phyloP scores from a whole-genome alignment of 75 land plant species.

The Ceratopteris richardii region DNA sequence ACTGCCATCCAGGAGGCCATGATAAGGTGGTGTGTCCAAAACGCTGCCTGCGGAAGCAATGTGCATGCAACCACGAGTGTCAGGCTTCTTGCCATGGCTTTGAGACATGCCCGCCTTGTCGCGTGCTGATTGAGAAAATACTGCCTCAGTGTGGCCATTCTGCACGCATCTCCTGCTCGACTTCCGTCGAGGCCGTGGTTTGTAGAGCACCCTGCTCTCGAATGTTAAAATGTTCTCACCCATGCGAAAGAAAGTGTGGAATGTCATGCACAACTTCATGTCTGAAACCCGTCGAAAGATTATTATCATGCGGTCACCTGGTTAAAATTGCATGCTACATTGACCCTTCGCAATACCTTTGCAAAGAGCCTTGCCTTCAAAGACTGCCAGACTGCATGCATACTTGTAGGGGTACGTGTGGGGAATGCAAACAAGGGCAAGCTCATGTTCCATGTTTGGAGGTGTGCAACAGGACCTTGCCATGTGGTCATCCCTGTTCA shows the following conservation, averaged over 20 bases:
- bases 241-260: constrained; percentile 8
- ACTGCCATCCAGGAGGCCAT: constrained; percentile 23
- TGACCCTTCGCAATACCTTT: constrained; percentile 10
- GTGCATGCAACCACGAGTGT: constrained; percentile 12
- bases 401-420: constrained; percentile 17
- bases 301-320: constrained; percentile 10
- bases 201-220: constrained; percentile 1
- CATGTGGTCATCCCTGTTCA: constrained; percentile 19
- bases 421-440: constrained; percentile 13
- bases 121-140: neutral
- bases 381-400: constrained; percentile 16
- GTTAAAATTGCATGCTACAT: constrained; percentile 5
- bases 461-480: constrained; percentile 13
- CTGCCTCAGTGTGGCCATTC: constrained; percentile 20
- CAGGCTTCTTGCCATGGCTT: constrained; percentile 12
- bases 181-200: neutral
- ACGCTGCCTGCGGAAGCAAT: constrained; percentile 3
- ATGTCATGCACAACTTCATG: neutral
- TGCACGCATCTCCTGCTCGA: neutral
- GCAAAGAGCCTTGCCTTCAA: constrained; percentile 12
- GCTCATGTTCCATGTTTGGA: constrained; percentile 13
- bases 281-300: neutral
- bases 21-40: constrained; percentile 13
- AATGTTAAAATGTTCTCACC: constrained; percentile 10
- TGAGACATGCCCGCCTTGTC: constrained; percentile 17